Evolutionary conservation across 306 rosid genomes (phyloP), one percentile per base, ranked within the genome.

Genomic region (Acacia acuminata): DNA sequence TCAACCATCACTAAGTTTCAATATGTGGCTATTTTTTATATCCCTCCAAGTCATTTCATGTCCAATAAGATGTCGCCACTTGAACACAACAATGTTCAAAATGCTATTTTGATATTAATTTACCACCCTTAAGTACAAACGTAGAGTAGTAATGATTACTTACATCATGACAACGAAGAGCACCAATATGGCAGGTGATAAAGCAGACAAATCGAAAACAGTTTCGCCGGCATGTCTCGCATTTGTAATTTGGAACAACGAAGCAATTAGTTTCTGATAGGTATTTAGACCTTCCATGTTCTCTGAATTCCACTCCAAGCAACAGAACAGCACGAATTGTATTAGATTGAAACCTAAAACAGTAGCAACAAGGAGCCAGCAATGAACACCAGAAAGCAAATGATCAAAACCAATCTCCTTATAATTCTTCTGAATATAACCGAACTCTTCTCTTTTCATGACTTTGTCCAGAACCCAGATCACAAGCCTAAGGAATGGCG

Each of bases 171-270:
- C 44, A 36, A 95, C 40, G 64, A 90, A 93, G 34, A 92, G 77
- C 20, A 93, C 92, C 86, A 89, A 84, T 22, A 90, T 84, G 56
- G 98, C 90, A 4, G 95, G 79, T 56, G 98, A 87, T 53, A 93
- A 19, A 1, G 73, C 24, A 3, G 95, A 95, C 63, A 93, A 79
- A 76, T 93, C 97, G 4, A 95, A 81, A 51, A 90, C 85, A 3
- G 87, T 82, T 86, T 92, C 97, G 7, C 95, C 97, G 0, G 91
- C 0, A 76, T 95, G 94, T 69, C 97, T 86, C 2, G 93, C 79
- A 60, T 89, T 93, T 6, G 75, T n/a, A 0, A 79, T 71, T 78
- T 90, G 92, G 82, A 91, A 93, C 77, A 89, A 63, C 0, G 93
- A 84, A 0, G 87, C 92, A 25, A 90, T 84, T 13, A 90, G 2